Evolutionary conservation across 495 filamentous ascomycete species (phyloP), one percentile per base, ranked within the genome.

Genomic region (Podospora pseudoanserina): DNA sequence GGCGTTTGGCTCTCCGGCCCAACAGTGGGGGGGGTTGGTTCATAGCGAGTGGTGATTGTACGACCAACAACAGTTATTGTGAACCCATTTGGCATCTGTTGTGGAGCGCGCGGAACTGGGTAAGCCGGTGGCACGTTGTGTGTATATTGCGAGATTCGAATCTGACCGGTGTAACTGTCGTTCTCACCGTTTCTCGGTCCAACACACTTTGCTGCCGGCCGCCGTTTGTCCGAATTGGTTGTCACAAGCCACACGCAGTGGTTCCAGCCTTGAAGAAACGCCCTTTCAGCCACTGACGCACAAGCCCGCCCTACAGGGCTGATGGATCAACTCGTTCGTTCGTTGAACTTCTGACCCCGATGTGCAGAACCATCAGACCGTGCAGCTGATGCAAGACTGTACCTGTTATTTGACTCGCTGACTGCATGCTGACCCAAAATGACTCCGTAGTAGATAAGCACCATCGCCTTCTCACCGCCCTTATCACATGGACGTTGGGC

Each of bases 271-370:
- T 13, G 39, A 49, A 49, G 39, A 49, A 49, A 11, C 55, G 27
- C 64, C 16, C 16, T 54, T 32, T 15, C 64, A 65, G 61, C 30
- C 32, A 23, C 64, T 20, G 16, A 54, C 32, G 58, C 65, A 57
- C 57, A 54, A 26, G n/a, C 23, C 30, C 65, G 64, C 68, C 68
- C 59, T 70, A 66, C 68, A 70, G 64, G 68, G 68, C 68, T 70
- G 68, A 59, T 55, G 68, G 68, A 70, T 70, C 55, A 59, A 27
- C 53, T 23, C n/a, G 18, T 49, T 23, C n/a, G 18, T 49, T 4
- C 30, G 30, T 49, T 66, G 64, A 70, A 60, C 64, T 70, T 70
- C 68, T 70, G 68, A 70, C 68, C 28, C 64, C 65, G 65, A 61
- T 30, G 13, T 49, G 39, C 34, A 39, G 28, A 55, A 63, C 53